Conservation (phyloP, 108 stramenopile species). For the Licmophora abbreviata region DNA sequence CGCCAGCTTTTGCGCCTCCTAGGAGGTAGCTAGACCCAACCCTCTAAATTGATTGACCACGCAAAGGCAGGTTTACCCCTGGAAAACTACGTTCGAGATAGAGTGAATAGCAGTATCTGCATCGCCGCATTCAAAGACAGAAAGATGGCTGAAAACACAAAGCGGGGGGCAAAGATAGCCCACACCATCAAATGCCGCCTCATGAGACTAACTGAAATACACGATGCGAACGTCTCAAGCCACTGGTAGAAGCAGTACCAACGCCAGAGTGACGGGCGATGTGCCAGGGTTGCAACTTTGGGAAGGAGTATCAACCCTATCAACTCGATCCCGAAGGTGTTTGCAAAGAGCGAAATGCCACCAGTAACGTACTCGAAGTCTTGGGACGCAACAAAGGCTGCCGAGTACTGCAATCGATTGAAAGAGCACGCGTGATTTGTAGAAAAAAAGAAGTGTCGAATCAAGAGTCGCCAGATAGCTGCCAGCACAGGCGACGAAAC, state of each 20-base stretch:
- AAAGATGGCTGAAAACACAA: slow-evolving; percentile 65
- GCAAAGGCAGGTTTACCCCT: too few species aligned
- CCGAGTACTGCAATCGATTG: slow-evolving; percentile 70
- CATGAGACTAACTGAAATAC: slow-evolving; percentile 70
- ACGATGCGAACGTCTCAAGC: slow-evolving; percentile 51
- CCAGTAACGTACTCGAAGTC: slow-evolving; percentile 59
- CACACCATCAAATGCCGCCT: slow-evolving; percentile 83
- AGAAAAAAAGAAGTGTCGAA: slow-evolving; percentile 68
- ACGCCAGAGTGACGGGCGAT: slow-evolving; percentile 28
- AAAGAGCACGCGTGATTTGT: slow-evolving; percentile 80
- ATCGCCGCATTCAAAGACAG: slow-evolving; percentile 24
- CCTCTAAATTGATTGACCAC: too few species aligned
- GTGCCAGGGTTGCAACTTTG: slow-evolving; percentile 14
- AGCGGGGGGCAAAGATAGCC: slow-evolving; percentile 83
- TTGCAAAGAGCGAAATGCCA: slow-evolving; percentile 65
- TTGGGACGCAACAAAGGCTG: slow-evolving; percentile 75
- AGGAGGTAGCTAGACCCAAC: too few species aligned
- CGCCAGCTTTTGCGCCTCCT: too few species aligned
- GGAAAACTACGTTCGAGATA: too few species aligned
- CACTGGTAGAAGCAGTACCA: slow-evolving; percentile 63
- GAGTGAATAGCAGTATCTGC: slow-evolving; percentile 3
- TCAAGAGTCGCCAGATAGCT: slow-evolving; percentile 54
- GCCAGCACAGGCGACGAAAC: slow-evolving; percentile 44
- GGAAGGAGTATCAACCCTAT: slow-evolving; percentile 47
- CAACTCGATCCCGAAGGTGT: slow-evolving; percentile 84